Conservation (phyloP, 2,329 filamentous ascomycete genomes). For the Rhinocladiella similis region DNA sequence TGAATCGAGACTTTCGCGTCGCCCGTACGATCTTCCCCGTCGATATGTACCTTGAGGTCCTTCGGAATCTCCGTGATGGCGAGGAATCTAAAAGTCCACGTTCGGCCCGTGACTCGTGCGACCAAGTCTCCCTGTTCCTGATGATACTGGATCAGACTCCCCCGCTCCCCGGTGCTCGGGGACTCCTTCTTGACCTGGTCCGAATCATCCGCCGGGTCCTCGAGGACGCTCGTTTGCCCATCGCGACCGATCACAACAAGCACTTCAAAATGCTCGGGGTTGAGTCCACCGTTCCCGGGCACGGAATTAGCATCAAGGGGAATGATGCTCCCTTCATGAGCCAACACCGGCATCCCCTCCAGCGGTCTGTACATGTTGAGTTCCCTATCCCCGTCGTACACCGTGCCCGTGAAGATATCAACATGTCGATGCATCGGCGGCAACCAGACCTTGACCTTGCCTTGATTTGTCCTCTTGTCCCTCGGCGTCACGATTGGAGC, state of each 20-base stretch:
- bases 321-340: slow-evolving; percentile 58
- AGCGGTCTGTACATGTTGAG: slow-evolving; percentile 55
- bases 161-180: slow-evolving; percentile 26
- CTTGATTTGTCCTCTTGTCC: slow-evolving; percentile 49
- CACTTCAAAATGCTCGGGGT: slow-evolving; percentile 51
- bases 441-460: slow-evolving; percentile 56
- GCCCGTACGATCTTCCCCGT: slow-evolving; percentile 25
- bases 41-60: slow-evolving; percentile 22
- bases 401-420: slow-evolving; percentile 58
- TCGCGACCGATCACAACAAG: slow-evolving; percentile 47
- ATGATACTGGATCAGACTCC: slow-evolving; percentile 28
- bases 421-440: slow-evolving; percentile 53
- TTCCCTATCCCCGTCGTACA: slow-evolving; percentile 59
- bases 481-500: slow-evolving; percentile 57
- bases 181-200: slow-evolving; percentile 17
- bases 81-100: slow-evolving; percentile 28
- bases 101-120: slow-evolving; percentile 21
- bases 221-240: slow-evolving; percentile 48
- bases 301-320: slow-evolving; percentile 50
- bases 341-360: slow-evolving; percentile 54
- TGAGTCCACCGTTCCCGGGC: slow-evolving; percentile 50
- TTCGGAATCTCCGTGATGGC: slow-evolving; percentile 20
- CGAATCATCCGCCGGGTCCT: slow-evolving; percentile 41
- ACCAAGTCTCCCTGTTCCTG: slow-evolving; percentile 25
- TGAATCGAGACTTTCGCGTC: slow-evolving; percentile 19